Percentiles rank a stretch among this genome's conserved stretches.
Evolutionary conservation across 2,329 filamentous ascomycete genomes (phyloP).

Genomic region (Aspergillus carbonarius): DNA sequence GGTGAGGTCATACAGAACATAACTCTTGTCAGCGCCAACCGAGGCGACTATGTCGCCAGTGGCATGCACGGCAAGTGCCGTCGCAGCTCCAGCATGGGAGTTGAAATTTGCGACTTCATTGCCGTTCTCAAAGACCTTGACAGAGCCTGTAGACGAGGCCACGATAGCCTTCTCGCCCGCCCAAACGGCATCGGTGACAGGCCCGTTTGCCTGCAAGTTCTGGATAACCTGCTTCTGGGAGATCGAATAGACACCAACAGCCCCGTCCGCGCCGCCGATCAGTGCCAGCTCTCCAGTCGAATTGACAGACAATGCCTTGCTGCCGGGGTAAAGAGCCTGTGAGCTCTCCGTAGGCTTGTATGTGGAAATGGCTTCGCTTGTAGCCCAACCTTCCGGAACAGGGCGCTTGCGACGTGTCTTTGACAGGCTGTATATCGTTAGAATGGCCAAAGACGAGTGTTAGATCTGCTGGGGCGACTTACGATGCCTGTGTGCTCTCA

Average conservation of each 20-base stretch:
- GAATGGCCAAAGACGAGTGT: constrained; percentile 12
- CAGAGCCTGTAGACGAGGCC: constrained; percentile 70
- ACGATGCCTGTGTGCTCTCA: constrained; percentile 77
- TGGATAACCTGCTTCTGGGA: constrained; percentile 72
- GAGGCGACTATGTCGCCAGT: constrained; percentile 81
- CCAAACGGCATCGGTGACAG: constrained; percentile 64
- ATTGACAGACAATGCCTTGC: constrained; percentile 59
- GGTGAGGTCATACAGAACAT: constrained; percentile 80
- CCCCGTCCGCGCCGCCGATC: constrained; percentile 72
- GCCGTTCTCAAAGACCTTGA: constrained; percentile 77
- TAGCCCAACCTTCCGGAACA: constrained; percentile 81
- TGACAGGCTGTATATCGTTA: constrained; percentile 62
- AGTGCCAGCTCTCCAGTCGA: constrained; percentile 65
- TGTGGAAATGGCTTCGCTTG: constrained; percentile 65
- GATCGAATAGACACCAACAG: constrained; percentile 76
- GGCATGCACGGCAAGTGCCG: constrained; percentile 76
- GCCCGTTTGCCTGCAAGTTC: constrained; percentile 62
- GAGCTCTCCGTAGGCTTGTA: constrained; percentile 57
- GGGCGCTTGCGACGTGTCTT: constrained; percentile 87
- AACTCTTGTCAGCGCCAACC: constrained; percentile 87
- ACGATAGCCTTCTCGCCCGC: constrained; percentile 67
- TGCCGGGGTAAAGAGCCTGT: constrained; percentile 60
- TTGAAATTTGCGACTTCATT: constrained; percentile 67
- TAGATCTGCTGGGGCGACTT: constrained; percentile 40
- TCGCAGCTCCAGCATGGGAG: constrained; percentile 81